phyloP scores from a whole-genome alignment of 208 protist species.

The Herpetomonas samuelpessoai region DNA sequence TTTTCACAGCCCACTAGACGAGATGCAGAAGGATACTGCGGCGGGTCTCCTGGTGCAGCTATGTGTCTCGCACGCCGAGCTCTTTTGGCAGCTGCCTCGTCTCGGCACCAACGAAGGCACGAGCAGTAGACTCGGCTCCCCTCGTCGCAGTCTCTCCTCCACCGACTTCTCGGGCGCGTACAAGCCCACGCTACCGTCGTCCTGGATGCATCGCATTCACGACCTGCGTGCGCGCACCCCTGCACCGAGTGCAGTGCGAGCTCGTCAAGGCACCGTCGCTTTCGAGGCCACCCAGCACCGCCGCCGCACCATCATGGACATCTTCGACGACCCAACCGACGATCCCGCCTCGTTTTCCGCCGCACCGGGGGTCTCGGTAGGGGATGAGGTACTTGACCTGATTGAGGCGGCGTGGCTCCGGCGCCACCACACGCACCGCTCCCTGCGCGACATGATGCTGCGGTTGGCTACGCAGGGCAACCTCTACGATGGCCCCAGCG shows the following conservation, averaged over 20 bases:
- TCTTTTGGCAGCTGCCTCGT: slow-evolving; percentile 24
- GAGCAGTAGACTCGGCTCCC: background rate
- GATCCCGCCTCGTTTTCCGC: background rate
- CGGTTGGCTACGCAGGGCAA: slow-evolving; percentile 23
- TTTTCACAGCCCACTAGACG: background rate
- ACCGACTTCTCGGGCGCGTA: background rate
- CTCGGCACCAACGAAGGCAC: background rate
- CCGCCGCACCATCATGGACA: background rate
- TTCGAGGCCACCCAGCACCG: no score
- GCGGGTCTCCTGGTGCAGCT: slow-evolving; percentile 24
- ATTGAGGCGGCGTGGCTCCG: slow-evolving; percentile 70
- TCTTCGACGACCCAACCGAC: background rate
- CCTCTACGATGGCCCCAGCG: slow-evolving; percentile 2
- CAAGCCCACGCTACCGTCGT: background rate
- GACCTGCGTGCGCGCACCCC: background rate
- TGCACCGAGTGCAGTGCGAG: background rate
- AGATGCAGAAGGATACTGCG: background rate
- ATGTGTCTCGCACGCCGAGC: slow-evolving; percentile 20
- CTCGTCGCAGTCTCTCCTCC: slow-evolving; percentile 1
- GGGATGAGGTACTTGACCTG: slow-evolving; percentile 20
- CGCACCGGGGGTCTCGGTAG: background rate
- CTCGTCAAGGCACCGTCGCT: no score
- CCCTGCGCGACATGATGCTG: slow-evolving; percentile 59
- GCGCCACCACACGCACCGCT: slow-evolving; percentile 63
- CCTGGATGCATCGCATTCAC: background rate